Base-by-base conservation (phyloP, 805 yeast genomes). In the Sungouiozyma ichnusensis region DNA sequence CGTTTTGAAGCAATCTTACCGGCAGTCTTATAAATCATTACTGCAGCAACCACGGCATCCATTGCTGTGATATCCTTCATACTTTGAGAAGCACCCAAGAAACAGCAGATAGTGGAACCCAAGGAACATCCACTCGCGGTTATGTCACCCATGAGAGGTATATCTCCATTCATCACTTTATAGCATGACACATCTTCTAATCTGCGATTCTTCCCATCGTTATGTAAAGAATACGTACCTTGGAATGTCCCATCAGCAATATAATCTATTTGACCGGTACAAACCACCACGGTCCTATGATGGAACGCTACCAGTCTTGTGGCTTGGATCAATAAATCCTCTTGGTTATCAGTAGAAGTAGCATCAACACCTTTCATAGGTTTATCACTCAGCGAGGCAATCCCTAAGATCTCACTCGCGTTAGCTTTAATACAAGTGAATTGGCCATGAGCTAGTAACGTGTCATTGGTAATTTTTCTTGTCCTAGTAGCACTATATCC, bases 101-200 rank as follows among this genome's bases (percentile, higher is more conserved):
- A 71, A 1, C 83, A 66, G 0, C 83, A 79, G 41, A 85, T 75
- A 0, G 76, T 71, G 36, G 87, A 77, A 1, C 94, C 94, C 33
- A 86, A 62, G 0, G 90, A 74, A 48, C 95, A 86, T 0, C 95
- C 95, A 2, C 87, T 68, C 0, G 94, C 95, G 0, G 95, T 85
- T 4, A 85, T 73, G 9, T 64, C 57, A 0, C 80, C 79, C 81
- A 85, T 78, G 15, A 77, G 49, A 16, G 62, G 61, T 49, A 75
- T 71, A 1, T 92, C 86, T 4, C 88, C 90, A 7, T 52, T 44
- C 3, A 78, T 54, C 2, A 54, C 49, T 2, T 53, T 54, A 2
- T 60, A 58, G 19, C 59, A 55, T n/a, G 64, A 66, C 14, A 51
- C 8, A 5, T 53, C 49, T 2, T 51, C 48, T 8, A 50, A 48